Base-by-base conservation (phyloP, 2,329 filamentous ascomycete genomes). In the Aureobasidium sp. region DNA sequence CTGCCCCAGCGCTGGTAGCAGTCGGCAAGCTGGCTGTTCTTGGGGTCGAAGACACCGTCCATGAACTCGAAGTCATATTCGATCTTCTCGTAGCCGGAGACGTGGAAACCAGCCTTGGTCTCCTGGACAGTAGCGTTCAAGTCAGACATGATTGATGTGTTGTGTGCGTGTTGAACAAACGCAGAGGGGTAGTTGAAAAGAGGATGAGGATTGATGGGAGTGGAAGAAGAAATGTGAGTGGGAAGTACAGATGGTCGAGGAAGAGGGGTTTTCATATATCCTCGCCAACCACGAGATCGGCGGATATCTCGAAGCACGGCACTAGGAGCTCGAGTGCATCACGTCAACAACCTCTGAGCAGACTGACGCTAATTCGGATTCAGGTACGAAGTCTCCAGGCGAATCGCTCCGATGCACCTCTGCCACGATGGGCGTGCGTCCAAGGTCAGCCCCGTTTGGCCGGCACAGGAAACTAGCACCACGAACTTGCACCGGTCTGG, bases 21-120 rank as follows among this genome's bases (percentile, higher is more conserved):
- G 29, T 84, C 74, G 17, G 85, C 84, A 10, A 89, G 78, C 66
- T 87, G 79, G 17, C 75, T 67, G 67, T 88, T 87, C 64, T 77
- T 67, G 43, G 77, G 67, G 68, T 87, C 75, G 72, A 89, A 89
- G 60, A 89, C 79, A 50, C 81, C 83, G 66, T 89, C 86, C 49
- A 89, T 79, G 73, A 89, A 88, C 59, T 84, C 83, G 71, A 89
- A 89, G 73, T 88, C 85, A 70, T 89, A 89, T 68, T 87, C 82
- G 69, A 89, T 88, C 78, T 87, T 89, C 77, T 89, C 86, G 67
- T 87, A 88, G 25, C 86, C 86, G 66, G 84, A 82, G 63, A 89
- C 85, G 65, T 86, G 83, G 74, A 89, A 89, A 38, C 86, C 86
- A 62, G 78, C 76, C 66, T 78, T 74, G 63, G 84, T 88, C 74